These are phyloP conservation scores for Tolypocladium ophioglossoides DNA, from an alignment of 2,329 filamentous ascomycete species.

Conservation along the genomic window DNA sequence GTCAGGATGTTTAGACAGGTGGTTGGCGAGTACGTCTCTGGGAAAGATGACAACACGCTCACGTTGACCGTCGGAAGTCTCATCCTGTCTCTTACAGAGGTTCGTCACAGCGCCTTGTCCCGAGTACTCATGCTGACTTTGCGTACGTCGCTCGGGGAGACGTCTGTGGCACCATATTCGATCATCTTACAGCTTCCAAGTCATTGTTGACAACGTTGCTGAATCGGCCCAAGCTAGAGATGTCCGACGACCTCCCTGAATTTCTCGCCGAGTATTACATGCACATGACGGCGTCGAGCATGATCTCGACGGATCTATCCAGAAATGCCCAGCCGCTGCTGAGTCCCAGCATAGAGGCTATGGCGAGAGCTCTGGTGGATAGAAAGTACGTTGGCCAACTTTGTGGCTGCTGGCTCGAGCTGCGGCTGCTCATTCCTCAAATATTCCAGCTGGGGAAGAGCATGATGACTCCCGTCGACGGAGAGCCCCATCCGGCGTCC, in stretches of 20 bases:
- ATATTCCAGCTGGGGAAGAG: constrained; percentile 32
- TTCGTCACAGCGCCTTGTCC: constrained; percentile 10
- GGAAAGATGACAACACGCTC: constrained; percentile 22
- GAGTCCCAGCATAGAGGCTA: constrained; percentile 17
- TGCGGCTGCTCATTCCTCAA: constrained; percentile 24
- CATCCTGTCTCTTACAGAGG: constrained; percentile 36
- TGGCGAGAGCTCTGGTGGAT: constrained; percentile 17
- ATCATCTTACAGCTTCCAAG: constrained; percentile 33
- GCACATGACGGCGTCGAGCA: constrained; percentile 34
- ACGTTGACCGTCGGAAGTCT: constrained; percentile 32
- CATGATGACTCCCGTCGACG: constrained; percentile 21
- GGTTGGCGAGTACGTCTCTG: constrained; percentile 21
- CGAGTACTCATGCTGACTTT: constrained; percentile 4
- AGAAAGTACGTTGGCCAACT: constrained; percentile 24
- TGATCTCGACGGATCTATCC: constrained; percentile 31
- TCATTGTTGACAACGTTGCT: constrained; percentile 28
- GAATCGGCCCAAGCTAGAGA: constrained; percentile 16
- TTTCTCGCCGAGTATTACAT: constrained; percentile 38
- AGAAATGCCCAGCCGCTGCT: constrained; percentile 18
- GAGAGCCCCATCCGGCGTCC: constrained; percentile 13
- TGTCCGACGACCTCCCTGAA: constrained; percentile 26
- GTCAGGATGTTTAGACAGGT: constrained; percentile 23
- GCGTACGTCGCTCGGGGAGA: constrained; percentile 28
- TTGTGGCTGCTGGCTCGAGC: constrained; percentile 28
- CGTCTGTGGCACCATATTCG: constrained; percentile 32